phyloP scores from a whole-genome alignment of 2,329 filamentous ascomycete genomes.

The Colletotrichum theobromicola region DNA sequence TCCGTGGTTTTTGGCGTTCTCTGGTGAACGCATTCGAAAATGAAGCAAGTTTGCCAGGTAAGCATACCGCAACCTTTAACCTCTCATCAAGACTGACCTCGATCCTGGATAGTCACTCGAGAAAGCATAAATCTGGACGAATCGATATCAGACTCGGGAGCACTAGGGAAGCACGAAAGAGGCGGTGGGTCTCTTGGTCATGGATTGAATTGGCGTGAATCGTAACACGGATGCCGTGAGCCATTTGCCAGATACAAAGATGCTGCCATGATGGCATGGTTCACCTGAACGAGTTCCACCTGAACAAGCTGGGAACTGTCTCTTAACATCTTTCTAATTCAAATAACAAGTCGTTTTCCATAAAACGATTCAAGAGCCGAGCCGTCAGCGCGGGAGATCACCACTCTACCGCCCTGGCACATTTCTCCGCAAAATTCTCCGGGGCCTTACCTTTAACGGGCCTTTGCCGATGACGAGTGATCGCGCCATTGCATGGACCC shows the following conservation, averaged over 20 bases:
- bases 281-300: accelerated
- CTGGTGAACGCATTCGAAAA: not conserved
- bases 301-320: accelerated
- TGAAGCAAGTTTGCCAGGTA: not conserved
- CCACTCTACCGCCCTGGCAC: not conserved
- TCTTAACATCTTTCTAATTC: not conserved
- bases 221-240: not conserved
- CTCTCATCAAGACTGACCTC: not conserved
- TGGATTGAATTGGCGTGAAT: not conserved
- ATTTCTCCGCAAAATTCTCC: constrained; percentile 22
- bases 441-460: constrained; percentile 5
- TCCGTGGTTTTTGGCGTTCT: not conserved
- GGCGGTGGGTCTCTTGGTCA: not conserved
- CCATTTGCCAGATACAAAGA: not conserved
- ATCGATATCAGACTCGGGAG: not conserved
- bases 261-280: not conserved
- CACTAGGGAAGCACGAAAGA: not conserved
- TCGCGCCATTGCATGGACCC: constrained; percentile 8
- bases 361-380: not conserved
- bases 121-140: not conserved
- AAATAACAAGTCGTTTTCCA: not conserved
- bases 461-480: constrained; percentile 17
- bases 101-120: not conserved
- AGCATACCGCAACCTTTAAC: not conserved
- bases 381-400: constrained; percentile 4